Base-by-base conservation (phyloP, 257 asterid species). In the Ehretia macrophylla region DNA sequence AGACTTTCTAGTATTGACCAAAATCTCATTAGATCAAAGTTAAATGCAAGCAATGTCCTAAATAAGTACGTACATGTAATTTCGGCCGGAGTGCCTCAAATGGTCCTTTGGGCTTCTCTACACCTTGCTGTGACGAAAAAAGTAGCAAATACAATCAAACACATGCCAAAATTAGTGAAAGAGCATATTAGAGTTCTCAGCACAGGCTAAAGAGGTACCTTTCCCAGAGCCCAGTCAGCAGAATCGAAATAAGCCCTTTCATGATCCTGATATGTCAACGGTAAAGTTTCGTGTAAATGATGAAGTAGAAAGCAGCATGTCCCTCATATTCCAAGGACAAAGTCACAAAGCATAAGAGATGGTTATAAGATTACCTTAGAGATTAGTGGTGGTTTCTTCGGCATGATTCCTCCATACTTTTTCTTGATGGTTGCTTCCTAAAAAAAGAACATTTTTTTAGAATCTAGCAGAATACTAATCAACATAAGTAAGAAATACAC, bases 161-260 rank as follows among this genome's bases (percentile, higher is more conserved):
- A 42, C 56, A 21, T 55, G 14, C 21, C 32, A 59, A 67, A n/a
- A 35, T 51, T 8, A 45, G n/a, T 60, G 12, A 48, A 51, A 56
- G 35, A 48, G 55, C 56, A 38, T 38, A 22, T 21, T 19, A 40
- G 39, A 17, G 11, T 35, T n/a, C n/a, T n/a, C n/a, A 32, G 17
- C 23, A 62, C 38, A 46, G 35, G 53, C 40, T 66, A 65, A 55
- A 60, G 17, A 49, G 66, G 22, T 77, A 93, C 99, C 99, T 93
- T 93, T 58, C 96, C 96, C 74, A 93, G 74, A 72, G 99, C 99
- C 99, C 99, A 93, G 66, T 93, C 99, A 76, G 99, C 99, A 72
- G 99, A 93, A 76, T 93, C 99, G 67, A 93, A 93, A 78, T 83
- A 93, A 55, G 99, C 99, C 56, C 97, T 96, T 60, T 93, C 99